A percentile compares a stretch with the other conserved stretches of the same genome.
Conservation (phyloP, 176 grass and related monocot genomes). For the Olyra latifolia region DNA sequence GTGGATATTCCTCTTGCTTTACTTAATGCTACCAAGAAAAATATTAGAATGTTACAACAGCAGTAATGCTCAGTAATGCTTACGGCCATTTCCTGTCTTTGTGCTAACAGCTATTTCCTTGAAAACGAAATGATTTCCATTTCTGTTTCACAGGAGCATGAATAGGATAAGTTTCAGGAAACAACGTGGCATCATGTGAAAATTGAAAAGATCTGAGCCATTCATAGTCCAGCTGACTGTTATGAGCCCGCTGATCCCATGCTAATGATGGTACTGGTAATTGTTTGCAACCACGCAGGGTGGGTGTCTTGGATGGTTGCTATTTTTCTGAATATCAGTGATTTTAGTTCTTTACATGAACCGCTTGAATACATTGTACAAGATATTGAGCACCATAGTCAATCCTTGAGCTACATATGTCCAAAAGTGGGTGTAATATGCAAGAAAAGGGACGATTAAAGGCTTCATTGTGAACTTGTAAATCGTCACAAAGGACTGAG, state of each 20-base stretch:
- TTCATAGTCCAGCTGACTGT: neutral
- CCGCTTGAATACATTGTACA: conserved; percentile 45
- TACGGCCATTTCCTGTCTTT: conserved; percentile 31
- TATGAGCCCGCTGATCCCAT: neutral
- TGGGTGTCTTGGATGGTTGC: neutral
- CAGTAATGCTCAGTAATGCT: conserved; percentile 18
- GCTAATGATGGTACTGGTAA: conserved; percentile 11
- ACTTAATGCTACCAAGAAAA: conserved; percentile 12
- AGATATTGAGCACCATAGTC: conserved; percentile 28
- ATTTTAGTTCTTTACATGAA: conserved; percentile 42
- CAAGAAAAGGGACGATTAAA: conserved; percentile 54
- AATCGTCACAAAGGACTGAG: conserved; percentile 36
- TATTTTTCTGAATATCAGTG: conserved; percentile 12
- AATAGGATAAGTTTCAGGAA: neutral
- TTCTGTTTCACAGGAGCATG: conserved; percentile 34
- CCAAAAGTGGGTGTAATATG: conserved; percentile 59
- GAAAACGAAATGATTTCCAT: neutral
- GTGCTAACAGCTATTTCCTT: neutral
- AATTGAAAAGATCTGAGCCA: conserved; percentile 12
- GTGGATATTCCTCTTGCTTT: neutral
- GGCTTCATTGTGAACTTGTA: conserved; percentile 51
- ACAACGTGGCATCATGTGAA: neutral
- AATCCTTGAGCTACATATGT: conserved; percentile 38
- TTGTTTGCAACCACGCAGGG: neutral
- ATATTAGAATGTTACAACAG: neutral